Evolutionary conservation across 768 basidiomycete genomes (phyloP).

Genomic region (Postia placenta): DNA sequence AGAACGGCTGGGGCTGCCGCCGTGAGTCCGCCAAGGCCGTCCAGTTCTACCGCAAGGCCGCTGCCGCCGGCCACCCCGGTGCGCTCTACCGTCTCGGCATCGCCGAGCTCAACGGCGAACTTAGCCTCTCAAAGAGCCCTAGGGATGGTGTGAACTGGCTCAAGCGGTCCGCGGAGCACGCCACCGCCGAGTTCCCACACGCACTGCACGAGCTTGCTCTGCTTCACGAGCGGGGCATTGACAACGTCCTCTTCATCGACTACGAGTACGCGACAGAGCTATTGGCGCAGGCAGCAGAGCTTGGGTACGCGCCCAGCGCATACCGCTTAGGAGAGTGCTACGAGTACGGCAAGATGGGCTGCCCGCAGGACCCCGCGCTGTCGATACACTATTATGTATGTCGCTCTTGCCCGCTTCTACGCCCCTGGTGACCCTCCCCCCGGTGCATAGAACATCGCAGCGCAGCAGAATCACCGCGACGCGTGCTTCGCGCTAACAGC

Average conservation of each 20-base stretch:
- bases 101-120: slow-evolving; percentile 92
- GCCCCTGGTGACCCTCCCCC: slow-evolving; percentile 3
- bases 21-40: slow-evolving; percentile 89
- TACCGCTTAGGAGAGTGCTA: slow-evolving; percentile 97
- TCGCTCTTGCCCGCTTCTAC: slow-evolving; percentile 15
- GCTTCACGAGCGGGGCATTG: slow-evolving; percentile 94
- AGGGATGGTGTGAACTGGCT: slow-evolving; percentile 99
- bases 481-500: slow-evolving; percentile 98
- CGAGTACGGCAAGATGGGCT: slow-evolving; percentile 98
- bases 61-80: slow-evolving; percentile 84
- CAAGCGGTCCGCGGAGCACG: slow-evolving; percentile 92
- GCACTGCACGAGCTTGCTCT: slow-evolving; percentile 92
- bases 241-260: slow-evolving; percentile 96
- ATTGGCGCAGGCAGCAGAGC: slow-evolving; percentile 89
- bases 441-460: slow-evolving; percentile 82
- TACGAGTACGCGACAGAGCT: slow-evolving; percentile 93
- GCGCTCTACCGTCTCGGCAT: slow-evolving; percentile 97
- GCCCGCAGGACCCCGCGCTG: slow-evolving; percentile 93
- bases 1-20: slow-evolving; percentile 98
- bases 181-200: slow-evolving; percentile 93
- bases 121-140: slow-evolving; percentile 78
- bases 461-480: slow-evolving; percentile 94
- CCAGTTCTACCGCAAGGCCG: slow-evolving; percentile 91
- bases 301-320: slow-evolving; percentile 95
- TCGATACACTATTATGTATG: slow-evolving; percentile 98